A percentile compares a stretch with the other conserved stretches of the same genome.
Evolutionary conservation across 2,329 filamentous ascomycete species (phyloP).

Genomic region (Cladophialophora exuberans): DNA sequence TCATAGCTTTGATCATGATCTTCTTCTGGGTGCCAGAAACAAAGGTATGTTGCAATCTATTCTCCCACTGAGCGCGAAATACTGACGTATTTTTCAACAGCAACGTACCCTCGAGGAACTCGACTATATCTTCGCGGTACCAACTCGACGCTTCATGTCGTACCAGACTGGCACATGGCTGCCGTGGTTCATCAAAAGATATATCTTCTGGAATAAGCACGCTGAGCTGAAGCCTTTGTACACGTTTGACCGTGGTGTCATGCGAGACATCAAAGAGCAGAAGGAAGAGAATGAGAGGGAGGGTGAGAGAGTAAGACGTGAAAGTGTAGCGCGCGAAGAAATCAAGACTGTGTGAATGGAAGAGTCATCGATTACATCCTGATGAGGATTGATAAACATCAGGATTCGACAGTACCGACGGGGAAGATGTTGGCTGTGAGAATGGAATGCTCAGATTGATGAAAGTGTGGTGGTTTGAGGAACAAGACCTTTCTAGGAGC

Average conservation of each 20-base stretch:
- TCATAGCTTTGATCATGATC: slow-evolving; percentile 51
- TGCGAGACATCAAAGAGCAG: slow-evolving; percentile 6
- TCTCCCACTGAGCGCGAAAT: background rate
- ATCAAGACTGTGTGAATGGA: background rate
- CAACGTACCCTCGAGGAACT: slow-evolving; percentile 38
- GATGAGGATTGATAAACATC: too few species aligned
- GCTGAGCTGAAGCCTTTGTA: slow-evolving; percentile 52
- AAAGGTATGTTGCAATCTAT: slow-evolving; percentile 18
- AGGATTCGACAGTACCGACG: too few species aligned
- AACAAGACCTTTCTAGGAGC: too few species aligned
- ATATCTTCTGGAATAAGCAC: slow-evolving; percentile 41
- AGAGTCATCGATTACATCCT: too few species aligned
- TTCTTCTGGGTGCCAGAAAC: slow-evolving; percentile 45
- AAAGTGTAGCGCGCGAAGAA: background rate
- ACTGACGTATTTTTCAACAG: background rate
- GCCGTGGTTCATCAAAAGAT: slow-evolving; percentile 53
- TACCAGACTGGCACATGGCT: slow-evolving; percentile 45
- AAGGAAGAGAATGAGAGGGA: slow-evolving; percentile 3
- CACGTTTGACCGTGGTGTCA: slow-evolving; percentile 44
- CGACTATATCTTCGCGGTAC: slow-evolving; percentile 54
- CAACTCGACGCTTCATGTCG: slow-evolving; percentile 44
- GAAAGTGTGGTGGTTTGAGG: too few species aligned
- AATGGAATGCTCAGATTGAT: too few species aligned
- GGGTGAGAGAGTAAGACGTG: background rate
- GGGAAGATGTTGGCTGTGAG: too few species aligned